A percentile compares a stretch with the other conserved stretches of the same genome.
phyloP scores from a whole-genome alignment of 2,329 filamentous ascomycete genomes.

The Bipolaris zeicola region DNA sequence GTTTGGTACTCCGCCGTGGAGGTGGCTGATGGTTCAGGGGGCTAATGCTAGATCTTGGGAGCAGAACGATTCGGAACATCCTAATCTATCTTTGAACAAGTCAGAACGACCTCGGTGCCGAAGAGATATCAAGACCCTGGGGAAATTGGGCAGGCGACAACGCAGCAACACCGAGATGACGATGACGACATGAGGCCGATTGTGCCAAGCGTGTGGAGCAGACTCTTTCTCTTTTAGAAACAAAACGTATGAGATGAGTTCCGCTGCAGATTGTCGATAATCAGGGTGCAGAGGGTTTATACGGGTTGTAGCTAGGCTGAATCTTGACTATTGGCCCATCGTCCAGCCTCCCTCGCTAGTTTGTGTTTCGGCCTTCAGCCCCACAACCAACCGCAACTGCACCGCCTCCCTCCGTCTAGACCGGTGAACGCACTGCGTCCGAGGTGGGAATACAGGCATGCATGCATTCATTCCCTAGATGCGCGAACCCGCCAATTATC shows the following conservation, averaged over 20 bases:
- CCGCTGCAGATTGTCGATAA: neutral
- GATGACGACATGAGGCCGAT: no score
- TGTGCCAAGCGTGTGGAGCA: neutral
- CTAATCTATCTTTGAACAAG: neutral
- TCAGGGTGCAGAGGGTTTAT: neutral
- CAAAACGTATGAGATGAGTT: neutral
- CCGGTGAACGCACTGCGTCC: conserved; percentile 8
- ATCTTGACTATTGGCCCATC: conserved; percentile 10
- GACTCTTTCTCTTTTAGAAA: neutral
- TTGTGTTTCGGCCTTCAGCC: conserved; percentile 18
- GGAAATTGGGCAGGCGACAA: no score
- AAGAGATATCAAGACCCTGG: no score
- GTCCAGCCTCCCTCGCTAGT: conserved; percentile 3
- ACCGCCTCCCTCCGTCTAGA: conserved; percentile 2
- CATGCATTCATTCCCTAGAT: neutral
- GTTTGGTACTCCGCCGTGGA: neutral
- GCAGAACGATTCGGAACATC: neutral
- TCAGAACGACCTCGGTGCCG: neutral
- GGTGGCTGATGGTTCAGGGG: neutral
- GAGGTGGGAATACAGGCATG: conserved; percentile 9
- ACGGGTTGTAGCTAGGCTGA: neutral
- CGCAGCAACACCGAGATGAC: no score
- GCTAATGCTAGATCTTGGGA: neutral
- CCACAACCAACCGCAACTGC: conserved; percentile 9
- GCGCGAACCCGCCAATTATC: conserved; percentile 3